Base-by-base conservation (phyloP, 1,284 basidiomycete species). In the Ceratobasidium sp. region DNA sequence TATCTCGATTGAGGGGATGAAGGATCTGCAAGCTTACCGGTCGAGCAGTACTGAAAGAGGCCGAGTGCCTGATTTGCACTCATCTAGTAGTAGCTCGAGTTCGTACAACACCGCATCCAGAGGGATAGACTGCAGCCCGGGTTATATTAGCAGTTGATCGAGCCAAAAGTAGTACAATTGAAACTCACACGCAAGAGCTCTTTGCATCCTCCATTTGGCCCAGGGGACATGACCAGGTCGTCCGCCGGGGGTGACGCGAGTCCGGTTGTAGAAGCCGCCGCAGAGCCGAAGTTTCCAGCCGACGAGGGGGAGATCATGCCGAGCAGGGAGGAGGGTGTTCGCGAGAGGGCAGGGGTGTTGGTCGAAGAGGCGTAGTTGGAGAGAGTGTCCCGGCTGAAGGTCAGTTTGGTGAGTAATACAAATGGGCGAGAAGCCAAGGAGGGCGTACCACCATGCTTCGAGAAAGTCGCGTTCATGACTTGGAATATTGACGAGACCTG, bases 331-430 rank as follows among this genome's bases (percentile, higher is more conserved):
- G 66, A 58, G 25, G 44, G 72, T 46, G 58, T 49, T 12, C 58
- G 73, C 48, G 61, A 73, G 54, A 67, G 70, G 21, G 61, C 59
- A 33, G 33, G 70, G 18, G 67, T 62, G 18, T 33, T 67, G 53
- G 49, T 46, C 60, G 14, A 21, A 11, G 66, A 73, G 8, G 48
- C 54, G 59, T 46, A 63, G 73, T 63, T 73, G 30, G 66, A 48
- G n/a, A 40, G 63, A 5, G 62, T 66, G 18, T 66, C 49, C 56
- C 49, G 63, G 33, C 63, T n/a, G n/a, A n/a, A n/a, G n/a, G 12
- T 7, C 56, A 23, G 46, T n/a, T 3, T 46, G 48, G 46, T 36
- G 16, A 6, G 21, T 38, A 21, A 30, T 3, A 28, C 4, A 30
- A 54, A 3, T 18, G 40, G 9, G 5, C 3, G 38, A 33, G 5